Percentiles rank a stretch among this genome's conserved stretches.
These are phyloP conservation scores for Neofusicoccum parvum DNA, from an alignment of 2,329 filamentous ascomycete genomes.

Conservation along the genomic window DNA sequence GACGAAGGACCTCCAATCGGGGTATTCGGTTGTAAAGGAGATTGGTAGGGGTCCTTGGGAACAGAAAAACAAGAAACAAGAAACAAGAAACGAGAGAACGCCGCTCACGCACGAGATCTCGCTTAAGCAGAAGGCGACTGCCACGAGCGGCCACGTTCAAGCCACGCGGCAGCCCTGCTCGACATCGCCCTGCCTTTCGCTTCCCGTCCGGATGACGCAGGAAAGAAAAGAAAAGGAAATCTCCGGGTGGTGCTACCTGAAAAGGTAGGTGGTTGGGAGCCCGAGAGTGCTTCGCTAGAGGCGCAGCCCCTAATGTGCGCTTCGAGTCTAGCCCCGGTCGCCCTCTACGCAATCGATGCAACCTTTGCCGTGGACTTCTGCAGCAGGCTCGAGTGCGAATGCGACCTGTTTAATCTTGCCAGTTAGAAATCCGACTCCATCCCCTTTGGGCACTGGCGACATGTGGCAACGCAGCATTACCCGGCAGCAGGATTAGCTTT, in stretches of 20 bases:
- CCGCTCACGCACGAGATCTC: not conserved
- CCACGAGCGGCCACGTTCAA: constrained; percentile 9
- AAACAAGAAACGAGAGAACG: constrained; percentile 6
- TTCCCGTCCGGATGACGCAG: not conserved
- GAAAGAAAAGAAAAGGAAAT: constrained; percentile 4
- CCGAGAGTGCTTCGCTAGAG: not conserved
- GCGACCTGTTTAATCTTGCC: constrained; percentile 17
- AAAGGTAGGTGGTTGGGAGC: constrained; percentile 7
- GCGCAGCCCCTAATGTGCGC: constrained; percentile 5
- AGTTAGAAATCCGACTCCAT: not conserved
- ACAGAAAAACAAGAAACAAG: not conserved
- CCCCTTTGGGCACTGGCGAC: constrained; percentile 13
- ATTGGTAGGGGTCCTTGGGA: not conserved
- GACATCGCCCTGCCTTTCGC: constrained; percentile 10
- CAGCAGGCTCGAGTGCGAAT: constrained; percentile 15
- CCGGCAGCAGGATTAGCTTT: constrained; percentile 13
- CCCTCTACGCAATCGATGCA: constrained; percentile 19
- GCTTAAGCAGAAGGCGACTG: not conserved
- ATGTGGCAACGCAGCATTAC: constrained; percentile 12
- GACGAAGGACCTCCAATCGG: constrained; percentile 9
- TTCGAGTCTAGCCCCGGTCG: constrained; percentile 13
- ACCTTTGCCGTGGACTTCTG: constrained; percentile 8
- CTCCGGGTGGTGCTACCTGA: constrained; percentile 7
- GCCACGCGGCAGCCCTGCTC: constrained; percentile 9
- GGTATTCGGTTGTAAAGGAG: constrained; percentile 13